Evolutionary conservation across 2,329 filamentous ascomycete genomes (phyloP).

Genomic region (Periconia sp.): DNA sequence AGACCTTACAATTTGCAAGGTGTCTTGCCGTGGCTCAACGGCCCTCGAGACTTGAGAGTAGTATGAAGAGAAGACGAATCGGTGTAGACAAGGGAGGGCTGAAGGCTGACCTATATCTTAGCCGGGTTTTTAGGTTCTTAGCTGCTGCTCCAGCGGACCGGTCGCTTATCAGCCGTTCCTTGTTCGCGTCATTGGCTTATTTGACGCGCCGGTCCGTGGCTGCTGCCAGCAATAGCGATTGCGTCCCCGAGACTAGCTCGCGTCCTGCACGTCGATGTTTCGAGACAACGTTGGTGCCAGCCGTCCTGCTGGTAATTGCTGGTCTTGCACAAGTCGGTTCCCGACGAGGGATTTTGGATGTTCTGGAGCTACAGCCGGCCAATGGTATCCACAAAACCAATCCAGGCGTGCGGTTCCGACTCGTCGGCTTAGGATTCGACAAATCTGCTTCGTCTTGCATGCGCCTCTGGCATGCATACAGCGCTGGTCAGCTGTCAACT

Average conservation of each 20-base stretch:
- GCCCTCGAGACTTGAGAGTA: too few species aligned
- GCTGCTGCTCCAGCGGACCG: neutral
- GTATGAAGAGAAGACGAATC: neutral
- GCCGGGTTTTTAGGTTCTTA: conserved; percentile 1
- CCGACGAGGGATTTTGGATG: neutral
- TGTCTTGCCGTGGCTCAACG: too few species aligned
- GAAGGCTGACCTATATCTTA: conserved; percentile 5
- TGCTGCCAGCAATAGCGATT: conserved; percentile 6
- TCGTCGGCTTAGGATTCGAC: neutral
- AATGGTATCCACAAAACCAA: neutral
- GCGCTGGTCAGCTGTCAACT: conserved; percentile 11
- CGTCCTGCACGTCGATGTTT: conserved; percentile 10
- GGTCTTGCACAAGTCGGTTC: neutral
- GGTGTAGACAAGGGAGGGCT: neutral
- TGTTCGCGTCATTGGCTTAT: conserved; percentile 3
- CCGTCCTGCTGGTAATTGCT: neutral
- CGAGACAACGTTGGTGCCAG: neutral
- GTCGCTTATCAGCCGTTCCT: conserved; percentile 12
- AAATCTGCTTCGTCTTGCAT: conserved; percentile 1
- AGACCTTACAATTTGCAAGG: too few species aligned
- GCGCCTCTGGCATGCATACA: conserved; percentile 11
- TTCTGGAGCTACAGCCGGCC: neutral
- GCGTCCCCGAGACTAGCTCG: conserved; percentile 4
- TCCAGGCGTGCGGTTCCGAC: neutral
- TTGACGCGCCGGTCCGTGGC: conserved; percentile 6